Evolutionary conservation across 139 green algal species (phyloP), one percentile per base, ranked within the genome.

Genomic region (Microglena sp.): DNA sequence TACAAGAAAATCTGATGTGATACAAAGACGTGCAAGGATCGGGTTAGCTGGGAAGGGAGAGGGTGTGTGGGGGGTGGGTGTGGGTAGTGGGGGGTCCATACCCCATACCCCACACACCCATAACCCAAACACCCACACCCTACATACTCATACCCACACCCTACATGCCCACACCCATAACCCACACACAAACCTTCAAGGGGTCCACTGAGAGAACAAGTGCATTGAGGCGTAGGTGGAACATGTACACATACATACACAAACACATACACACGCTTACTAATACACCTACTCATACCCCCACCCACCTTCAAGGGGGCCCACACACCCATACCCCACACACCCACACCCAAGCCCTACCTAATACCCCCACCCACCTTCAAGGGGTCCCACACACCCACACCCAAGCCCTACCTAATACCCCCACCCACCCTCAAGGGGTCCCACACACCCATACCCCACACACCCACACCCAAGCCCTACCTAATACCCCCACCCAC

Each of bases 351-450:
- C n/a, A n/a, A n/a, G n/a, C n/a, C n/a, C n/a, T n/a, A n/a, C n/a
- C n/a, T n/a, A n/a, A n/a, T n/a, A 50, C 15, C 40, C 40, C 40
- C 22, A 27, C 60, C 60, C 3, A 86, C 68, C 24, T 77, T 67
- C 27, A 94, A 74, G 0, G 87, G 87, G 55, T 88, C 81, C 32
- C 80, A 79, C 30, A 50, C n/a, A n/a, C n/a, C n/a, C n/a, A n/a
- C n/a, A n/a, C n/a, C n/a, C n/a, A n/a, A n/a, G n/a, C n/a, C n/a
- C n/a, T n/a, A n/a, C n/a, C n/a, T n/a, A n/a, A n/a, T n/a, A 50
- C 15, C 40, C 40, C 40, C 22, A 27, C 60, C 60, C 3, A 86
- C 68, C 24, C 75, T 67, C 27, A 94, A 74, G 0, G 87, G 87
- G 55, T 88, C n/a, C n/a, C n/a, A n/a, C n/a, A n/a, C n/a, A n/a